Evolutionary conservation across 169 alveolate species (phyloP), one percentile per base, ranked within the genome.

Genomic region (Babesia divergens): DNA sequence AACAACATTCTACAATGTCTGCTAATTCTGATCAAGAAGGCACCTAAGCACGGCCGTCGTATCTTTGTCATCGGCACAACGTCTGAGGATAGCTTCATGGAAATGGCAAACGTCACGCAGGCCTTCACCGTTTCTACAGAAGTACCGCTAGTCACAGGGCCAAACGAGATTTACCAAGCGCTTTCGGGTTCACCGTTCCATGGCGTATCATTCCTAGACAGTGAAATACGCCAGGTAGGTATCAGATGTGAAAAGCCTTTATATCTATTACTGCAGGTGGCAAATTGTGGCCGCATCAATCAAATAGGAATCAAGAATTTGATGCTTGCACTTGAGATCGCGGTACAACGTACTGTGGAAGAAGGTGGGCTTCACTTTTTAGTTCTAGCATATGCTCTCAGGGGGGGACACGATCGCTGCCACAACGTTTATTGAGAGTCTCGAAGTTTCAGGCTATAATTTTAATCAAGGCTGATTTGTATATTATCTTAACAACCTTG

Each of bases 51-150:
- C 70, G 94, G 91, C 43, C 94, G 94, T 28, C 93, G 96, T 56
- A 90, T 98, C 32, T 83, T 98, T 49, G 92, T 98, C 35, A 93
- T 98, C 24, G 99, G 98, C 59, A 98, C 99, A 20, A 96, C 99
- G 22, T 93, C 98, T 0, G 96, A 93, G 53, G 89, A 84, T 29
- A 91, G 83, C 28, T 93, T 94, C 77, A 84, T 91, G 84, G 86
- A 76, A 18, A 80, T 80, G 84, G 88, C 88, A 26, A 80, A 80
- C 26, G 77, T 70, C 5, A 80, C 84, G 56, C 68, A 50, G 35
- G 69, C 84, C 26, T 80, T 80, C 44, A 80, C 83, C 2, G 88
- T 70, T 24, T 52, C 80, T 6, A 42, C 79, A 2, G 76, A 68
- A 29, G 88, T 80, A 22, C 88, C 88, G 2, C 68, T 80, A 70